Base-by-base conservation (phyloP, 208 protist genomes). In the Crithidia bombi region DNA sequence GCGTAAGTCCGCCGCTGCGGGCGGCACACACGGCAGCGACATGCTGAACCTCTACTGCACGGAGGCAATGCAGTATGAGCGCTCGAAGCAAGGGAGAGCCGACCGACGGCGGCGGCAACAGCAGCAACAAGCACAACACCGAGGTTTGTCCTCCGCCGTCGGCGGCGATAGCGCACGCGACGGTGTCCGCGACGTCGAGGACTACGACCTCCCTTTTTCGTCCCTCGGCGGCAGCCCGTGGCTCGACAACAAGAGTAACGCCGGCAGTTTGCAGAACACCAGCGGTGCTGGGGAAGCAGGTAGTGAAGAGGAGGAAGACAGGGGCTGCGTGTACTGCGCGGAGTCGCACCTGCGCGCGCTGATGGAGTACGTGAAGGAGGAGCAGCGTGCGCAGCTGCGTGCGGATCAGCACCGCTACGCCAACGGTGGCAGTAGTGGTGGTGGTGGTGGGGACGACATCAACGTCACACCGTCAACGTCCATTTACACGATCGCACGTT, bases 21-120 rank as follows among this genome's bases (percentile, higher is more conserved):
- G 68, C 15, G 71, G 55, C 38, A 81, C 41, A 25, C 59, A 62
- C 47, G 72, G 68, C n/a, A 52, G 35, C 2, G 65, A 67, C n/a
- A 65, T 75, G n/a, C 81, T 99, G 11, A 98, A 98, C 65, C 93
- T 98, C 28, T 44, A 90, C n/a, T 99, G 98, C 70, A 43, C 93
- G 6, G 96, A 98, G 49, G 85, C 98, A 36, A 92, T 96, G 61
- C 54, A 36, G 41, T 93, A 85, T 58, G 88, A 94, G 64, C 65
- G 79, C 52, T 86, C 78, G 23, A 65, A 78, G 58, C 74, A 74
- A 14, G 90, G 87, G 2, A 67, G 78, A 0, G 38, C 38, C 12
- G 68, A 73, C 6, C 85, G 90, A 26, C 73, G 77, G 6, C 52
- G 43, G 17, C 46, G 33, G 33, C 52, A 73, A 9, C 36, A 35